phyloP scores from a whole-genome alignment of 164 flowering plant genomes.

The Aristolochia contorta region DNA sequence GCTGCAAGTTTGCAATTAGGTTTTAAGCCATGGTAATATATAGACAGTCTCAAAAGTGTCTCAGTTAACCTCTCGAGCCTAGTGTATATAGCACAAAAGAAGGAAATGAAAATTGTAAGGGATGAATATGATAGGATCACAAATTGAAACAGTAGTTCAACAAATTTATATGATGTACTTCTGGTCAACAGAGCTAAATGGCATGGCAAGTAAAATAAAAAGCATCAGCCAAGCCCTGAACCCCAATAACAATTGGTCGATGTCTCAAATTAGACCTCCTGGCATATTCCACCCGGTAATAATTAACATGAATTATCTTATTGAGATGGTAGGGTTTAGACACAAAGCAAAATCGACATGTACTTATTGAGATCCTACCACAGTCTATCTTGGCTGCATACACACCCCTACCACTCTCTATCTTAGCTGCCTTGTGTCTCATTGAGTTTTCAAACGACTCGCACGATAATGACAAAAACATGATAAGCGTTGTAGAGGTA shows the following conservation, averaged over 20 bases:
- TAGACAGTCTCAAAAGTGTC: constrained; percentile 95
- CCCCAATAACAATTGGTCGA: constrained; percentile 95
- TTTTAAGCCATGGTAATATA: constrained; percentile 80
- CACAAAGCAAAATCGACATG: too few relatives aligned
- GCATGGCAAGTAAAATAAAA: constrained; percentile 94
- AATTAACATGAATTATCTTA: constrained; percentile 88
- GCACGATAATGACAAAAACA: too few relatives aligned
- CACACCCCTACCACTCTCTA: too few relatives aligned
- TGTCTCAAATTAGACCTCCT: constrained; percentile 72
- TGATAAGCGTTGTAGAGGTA: too few relatives aligned
- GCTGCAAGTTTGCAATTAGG: constrained; percentile 76
- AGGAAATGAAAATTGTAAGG: too few relatives aligned
- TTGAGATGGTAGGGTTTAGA: constrained; percentile 78
- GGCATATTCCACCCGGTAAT: constrained; percentile 94
- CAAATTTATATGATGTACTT: too few relatives aligned
- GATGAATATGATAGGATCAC: too few relatives aligned
- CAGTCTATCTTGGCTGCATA: too few relatives aligned
- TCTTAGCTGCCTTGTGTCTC: too few relatives aligned
- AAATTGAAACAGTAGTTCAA: neutral
- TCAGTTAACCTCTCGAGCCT: constrained; percentile 90
- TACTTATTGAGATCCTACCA: too few relatives aligned
- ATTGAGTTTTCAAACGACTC: too few relatives aligned
- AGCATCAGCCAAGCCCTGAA: constrained; percentile 95
- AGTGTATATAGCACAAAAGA: constrained; percentile 4
- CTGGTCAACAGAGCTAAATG: constrained; percentile 94